Conservation (phyloP, 2,329 filamentous ascomycete species). For the Talaromyces verruculosus region DNA sequence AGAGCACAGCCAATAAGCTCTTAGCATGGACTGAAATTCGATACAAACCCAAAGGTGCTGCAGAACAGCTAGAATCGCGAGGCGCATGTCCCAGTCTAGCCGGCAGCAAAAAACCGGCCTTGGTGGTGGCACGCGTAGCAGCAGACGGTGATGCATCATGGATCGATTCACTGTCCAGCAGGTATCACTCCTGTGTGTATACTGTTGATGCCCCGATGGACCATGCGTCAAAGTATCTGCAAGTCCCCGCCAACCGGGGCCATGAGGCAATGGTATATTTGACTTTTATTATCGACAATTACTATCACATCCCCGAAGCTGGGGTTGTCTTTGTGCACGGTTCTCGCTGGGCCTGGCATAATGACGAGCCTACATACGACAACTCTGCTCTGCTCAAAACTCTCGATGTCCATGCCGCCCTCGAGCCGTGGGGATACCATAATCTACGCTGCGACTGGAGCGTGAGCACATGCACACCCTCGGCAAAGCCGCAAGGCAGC, state of each 20-base stretch:
- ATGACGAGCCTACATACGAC: slow-evolving; percentile 46
- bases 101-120: slow-evolving; percentile 42
- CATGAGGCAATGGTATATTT: slow-evolving; percentile 52
- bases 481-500: slow-evolving; percentile 42
- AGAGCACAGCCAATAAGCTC: slow-evolving; percentile 29
- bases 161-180: slow-evolving; percentile 40
- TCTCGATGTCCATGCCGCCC: slow-evolving; percentile 43
- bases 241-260: slow-evolving; percentile 48
- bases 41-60: slow-evolving; percentile 40
- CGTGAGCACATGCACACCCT: slow-evolving; percentile 41
- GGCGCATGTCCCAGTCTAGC: slow-evolving; percentile 47
- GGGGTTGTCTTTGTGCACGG: slow-evolving; percentile 48
- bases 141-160: slow-evolving; percentile 46
- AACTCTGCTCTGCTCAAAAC: slow-evolving; percentile 30
- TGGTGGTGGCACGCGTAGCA: slow-evolving; percentile 47
- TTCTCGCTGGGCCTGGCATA: slow-evolving; percentile 48
- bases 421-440: slow-evolving; percentile 45
- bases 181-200: slow-evolving; percentile 51
- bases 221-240: slow-evolving; percentile 20
- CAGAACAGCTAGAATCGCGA: slow-evolving; percentile 36
- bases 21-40: slow-evolving; percentile 48
- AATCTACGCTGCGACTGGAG: slow-evolving; percentile 55
- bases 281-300: slow-evolving; percentile 51
- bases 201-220: slow-evolving; percentile 38
- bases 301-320: slow-evolving; percentile 37